Base-by-base conservation (phyloP, 2,329 filamentous ascomycete genomes). In the Beauveria medogensis region DNA sequence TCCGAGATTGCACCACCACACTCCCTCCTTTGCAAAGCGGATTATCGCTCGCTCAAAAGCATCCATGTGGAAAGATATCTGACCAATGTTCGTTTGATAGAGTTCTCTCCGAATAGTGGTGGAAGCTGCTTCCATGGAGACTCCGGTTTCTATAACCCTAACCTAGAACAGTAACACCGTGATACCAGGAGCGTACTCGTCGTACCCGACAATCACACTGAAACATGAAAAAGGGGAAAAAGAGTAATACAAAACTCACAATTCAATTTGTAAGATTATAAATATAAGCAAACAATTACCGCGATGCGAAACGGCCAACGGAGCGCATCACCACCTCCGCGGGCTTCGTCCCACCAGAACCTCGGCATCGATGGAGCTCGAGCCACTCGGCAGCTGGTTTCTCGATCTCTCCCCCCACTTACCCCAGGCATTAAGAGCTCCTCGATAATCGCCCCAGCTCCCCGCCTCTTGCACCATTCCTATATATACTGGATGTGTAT, bases 361-460 rank as follows among this genome's bases (percentile, higher is more conserved):
- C 56, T 52, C 64, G 44, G 62, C 34, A 24, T 51, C 24, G 28
- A 34, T 51, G 6, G 37, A 26, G 34, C 18, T 37, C 20, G 46
- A 14, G 24, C 41, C 34, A 41, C 41, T 44, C 52, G 53, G 53
- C 54, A 37, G 28, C 54, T 9, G 54, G 43, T 4, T 28, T 28
- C 30, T 43, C 46, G 37, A 51, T 53, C 44, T 28, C 55, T 48
- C 56, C 30, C 30, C 41, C 57, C 57, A 37, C 57, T 43, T 59
- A 43, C 46, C 56, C 48, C 40, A 16, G 46, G 30, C 55, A 20
- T 6, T 14, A 48, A 34, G 18, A 58, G 44, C 43, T 43, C 16
- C 22, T 46, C 20, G 14, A 56, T 46, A 50, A 6, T 43, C 28
- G 10, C 18, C 47, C 43, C 41, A n/a, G 44, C 55, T 41, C 26